These are phyloP conservation scores for Boletus tomentosulus DNA, from an alignment of 768 basidiomycete species.

Conservation along the genomic window DNA sequence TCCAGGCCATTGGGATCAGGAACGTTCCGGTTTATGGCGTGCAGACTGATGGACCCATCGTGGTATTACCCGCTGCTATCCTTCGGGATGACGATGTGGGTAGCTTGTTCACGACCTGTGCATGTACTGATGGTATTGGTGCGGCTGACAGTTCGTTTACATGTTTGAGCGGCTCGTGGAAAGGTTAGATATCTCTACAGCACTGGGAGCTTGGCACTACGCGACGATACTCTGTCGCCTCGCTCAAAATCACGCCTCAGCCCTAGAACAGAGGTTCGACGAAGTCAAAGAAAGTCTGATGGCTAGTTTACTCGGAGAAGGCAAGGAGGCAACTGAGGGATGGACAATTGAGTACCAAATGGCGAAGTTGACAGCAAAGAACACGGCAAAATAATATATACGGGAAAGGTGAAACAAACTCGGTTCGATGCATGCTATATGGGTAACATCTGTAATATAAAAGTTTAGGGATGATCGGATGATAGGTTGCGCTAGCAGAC, in stretches of 20 bases:
- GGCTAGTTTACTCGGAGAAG: not conserved
- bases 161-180: conserved; percentile 6
- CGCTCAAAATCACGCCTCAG: not conserved
- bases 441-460: too few species aligned
- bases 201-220: conserved; percentile 7
- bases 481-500: too few species aligned
- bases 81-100: not conserved
- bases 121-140: too few species aligned
- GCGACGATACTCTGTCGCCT: conserved; percentile 9
- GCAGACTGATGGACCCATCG: conserved; percentile 4
- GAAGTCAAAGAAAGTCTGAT: not conserved
- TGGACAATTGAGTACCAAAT: conserved; percentile 4
- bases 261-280: not conserved
- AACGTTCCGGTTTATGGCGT: conserved; percentile 3
- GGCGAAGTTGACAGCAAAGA: not conserved
- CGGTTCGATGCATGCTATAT: too few species aligned
- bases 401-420: too few species aligned
- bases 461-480: too few species aligned
- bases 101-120: not conserved
- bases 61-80: conserved; percentile 1
- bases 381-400: not conserved
- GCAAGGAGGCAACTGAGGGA: not conserved
- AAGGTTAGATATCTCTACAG: conserved; percentile 3
- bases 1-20: conserved; percentile 1
- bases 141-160: not conserved